Evolutionary conservation across 352 stramenopile species (phyloP).

Genomic region (Globisporangium cederbergense): DNA sequence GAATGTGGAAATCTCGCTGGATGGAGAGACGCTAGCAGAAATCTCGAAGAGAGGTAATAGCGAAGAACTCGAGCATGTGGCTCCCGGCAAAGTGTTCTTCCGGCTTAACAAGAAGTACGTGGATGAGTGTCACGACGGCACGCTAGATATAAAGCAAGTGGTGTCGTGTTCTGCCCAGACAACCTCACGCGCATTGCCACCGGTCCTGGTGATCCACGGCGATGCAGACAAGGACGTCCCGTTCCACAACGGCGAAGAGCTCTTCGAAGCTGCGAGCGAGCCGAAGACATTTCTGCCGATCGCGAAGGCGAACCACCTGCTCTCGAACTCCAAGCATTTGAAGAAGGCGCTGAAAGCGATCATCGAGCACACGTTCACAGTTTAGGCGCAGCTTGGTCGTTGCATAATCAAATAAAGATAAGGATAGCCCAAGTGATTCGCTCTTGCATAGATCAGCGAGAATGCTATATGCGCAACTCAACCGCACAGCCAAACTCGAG

Average conservation of each 20-base stretch:
- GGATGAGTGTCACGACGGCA: conserved; percentile 41
- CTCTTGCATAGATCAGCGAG: too few relatives aligned
- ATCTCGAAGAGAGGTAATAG: background rate
- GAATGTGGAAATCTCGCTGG: conserved; percentile 36
- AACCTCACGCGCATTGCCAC: conserved; percentile 13
- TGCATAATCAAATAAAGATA: background rate
- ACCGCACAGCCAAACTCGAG: too few relatives aligned
- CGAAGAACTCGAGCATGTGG: conserved; percentile 6
- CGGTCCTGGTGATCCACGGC: conserved; percentile 68
- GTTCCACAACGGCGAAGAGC: conserved; percentile 42
- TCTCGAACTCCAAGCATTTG: conserved; percentile 70
- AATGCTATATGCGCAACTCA: too few relatives aligned
- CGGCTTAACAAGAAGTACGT: conserved; percentile 48
- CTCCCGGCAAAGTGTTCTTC: conserved; percentile 49
- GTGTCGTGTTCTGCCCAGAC: conserved; percentile 20
- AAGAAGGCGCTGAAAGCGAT: conserved; percentile 64
- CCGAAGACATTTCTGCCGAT: conserved; percentile 59
- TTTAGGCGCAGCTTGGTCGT: background rate
- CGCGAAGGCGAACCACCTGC: conserved; percentile 65
- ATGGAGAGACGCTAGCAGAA: conserved; percentile 23
- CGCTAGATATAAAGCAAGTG: conserved; percentile 38
- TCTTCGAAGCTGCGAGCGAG: conserved; percentile 50
- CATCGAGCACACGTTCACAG: conserved; percentile 17
- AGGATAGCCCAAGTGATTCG: too few relatives aligned
- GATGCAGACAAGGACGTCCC: conserved; percentile 57